Percentiles rank a stretch among this genome's conserved stretches.
phyloP scores from a whole-genome alignment of 495 filamentous ascomycete species.

The Clavariopsis aquatica region DNA sequence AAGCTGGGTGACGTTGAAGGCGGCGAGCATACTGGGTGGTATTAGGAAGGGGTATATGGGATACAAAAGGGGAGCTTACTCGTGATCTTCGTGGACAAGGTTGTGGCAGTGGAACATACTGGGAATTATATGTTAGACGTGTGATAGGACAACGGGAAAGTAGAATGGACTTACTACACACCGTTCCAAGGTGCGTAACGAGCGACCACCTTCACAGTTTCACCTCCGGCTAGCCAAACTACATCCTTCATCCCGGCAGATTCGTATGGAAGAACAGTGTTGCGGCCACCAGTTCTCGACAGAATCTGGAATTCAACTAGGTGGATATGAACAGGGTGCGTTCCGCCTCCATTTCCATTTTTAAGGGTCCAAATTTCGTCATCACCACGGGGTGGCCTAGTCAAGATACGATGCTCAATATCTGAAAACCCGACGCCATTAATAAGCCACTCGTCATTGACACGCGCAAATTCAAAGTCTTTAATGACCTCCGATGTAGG shows the following conservation, averaged over 20 bases:
- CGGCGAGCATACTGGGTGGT: constrained; percentile 55
- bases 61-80: constrained; percentile 30
- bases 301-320: constrained; percentile 60
- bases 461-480: constrained; percentile 52
- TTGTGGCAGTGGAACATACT: constrained; percentile 50
- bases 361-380: constrained; percentile 55
- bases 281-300: constrained; percentile 46
- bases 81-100: constrained; percentile 60
- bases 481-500: constrained; percentile 39
- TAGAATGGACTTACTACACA: constrained; percentile 46
- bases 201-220: constrained; percentile 53
- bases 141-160: neutral
- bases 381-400: constrained; percentile 50
- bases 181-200: constrained; percentile 57
- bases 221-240: constrained; percentile 52
- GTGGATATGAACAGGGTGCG: constrained; percentile 55
- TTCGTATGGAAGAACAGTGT: constrained; percentile 52
- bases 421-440: constrained; percentile 55
- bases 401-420: constrained; percentile 53
- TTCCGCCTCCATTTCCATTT: constrained; percentile 17
- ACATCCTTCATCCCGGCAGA: constrained; percentile 55
- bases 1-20: constrained; percentile 58
- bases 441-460: constrained; percentile 50
- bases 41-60: neutral
- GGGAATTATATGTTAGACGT: neutral